Evolutionary conservation across 108 stramenopile species (phyloP).

Genomic region (Skeletonema costatum): DNA sequence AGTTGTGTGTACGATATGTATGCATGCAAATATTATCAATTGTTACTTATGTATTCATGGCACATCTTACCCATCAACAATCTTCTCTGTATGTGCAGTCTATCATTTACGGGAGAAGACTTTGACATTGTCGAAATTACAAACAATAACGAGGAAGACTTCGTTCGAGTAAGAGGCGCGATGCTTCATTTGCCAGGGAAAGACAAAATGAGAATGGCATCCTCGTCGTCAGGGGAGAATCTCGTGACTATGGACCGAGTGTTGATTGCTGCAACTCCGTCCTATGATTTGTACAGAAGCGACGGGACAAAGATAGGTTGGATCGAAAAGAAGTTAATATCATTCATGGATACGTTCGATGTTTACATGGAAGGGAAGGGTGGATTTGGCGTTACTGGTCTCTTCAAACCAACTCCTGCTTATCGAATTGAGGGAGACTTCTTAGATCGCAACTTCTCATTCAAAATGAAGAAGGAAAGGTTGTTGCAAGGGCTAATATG

Average conservation of each 20-base stretch:
- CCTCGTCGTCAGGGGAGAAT: constrained; percentile 16
- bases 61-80: background rate
- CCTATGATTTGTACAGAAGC: constrained; percentile 67
- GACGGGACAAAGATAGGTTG: constrained; percentile 70
- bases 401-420: constrained; percentile 68
- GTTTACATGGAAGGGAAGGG: constrained; percentile 63
- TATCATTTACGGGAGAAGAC: constrained; percentile 78
- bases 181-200: constrained; percentile 83
- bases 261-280: constrained; percentile 61
- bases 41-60: background rate
- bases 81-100: background rate
- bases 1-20: background rate
- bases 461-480: constrained; percentile 62
- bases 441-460: constrained; percentile 69
- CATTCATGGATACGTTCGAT: constrained; percentile 77
- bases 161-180: constrained; percentile 66
- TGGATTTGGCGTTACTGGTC: constrained; percentile 54
- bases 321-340: constrained; percentile 71
- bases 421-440: constrained; percentile 76
- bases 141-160: constrained; percentile 25
- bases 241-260: constrained; percentile 65
- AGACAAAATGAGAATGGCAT: constrained; percentile 66
- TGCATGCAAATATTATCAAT: background rate
- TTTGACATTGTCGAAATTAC: constrained; percentile 65
- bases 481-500: constrained; percentile 68